Base-by-base conservation (phyloP, 306 rosid genomes). In the Inga oerstediana region DNA sequence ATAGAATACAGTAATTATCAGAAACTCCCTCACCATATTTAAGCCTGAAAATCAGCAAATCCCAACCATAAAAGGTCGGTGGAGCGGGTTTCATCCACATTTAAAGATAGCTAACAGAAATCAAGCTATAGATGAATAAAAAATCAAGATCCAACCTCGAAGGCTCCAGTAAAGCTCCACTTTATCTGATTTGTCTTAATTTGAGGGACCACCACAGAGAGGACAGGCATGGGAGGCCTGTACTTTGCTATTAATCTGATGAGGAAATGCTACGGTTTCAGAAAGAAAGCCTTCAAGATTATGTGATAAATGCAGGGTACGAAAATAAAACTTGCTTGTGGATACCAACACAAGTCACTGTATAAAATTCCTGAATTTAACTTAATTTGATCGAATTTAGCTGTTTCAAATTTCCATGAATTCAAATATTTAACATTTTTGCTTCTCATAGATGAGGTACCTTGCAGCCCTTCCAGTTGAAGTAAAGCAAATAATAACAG, bases 401-500 rank as follows among this genome's bases (percentile, higher is more conserved):
- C 66, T 4, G 41, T 34, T 71, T 80, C 70, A 74, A 39, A 67
- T 77, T 80, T 69, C 52, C 19, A 69, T 35, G 19, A 80, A 39
- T 59, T 59, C 58, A 74, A 83, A 35, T 49, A 61, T 20, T 35
- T 35, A 68, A 75, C 65, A 56, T 43, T 51, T 54, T 19, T 77
- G 66, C 66, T 58, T 48, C 24, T 65, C 48, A 4, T 68, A 48
- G 32, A 81, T 58, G 70, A 59, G 35, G 45, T 86, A 96, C 99
- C 99, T 94, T 49, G 99, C 98, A 81, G 99, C 99, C 86, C 97
- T 89, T 90, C 99, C 99, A 49, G 99, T 91, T 81, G 99, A 92
- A 84, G 99, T 97, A 83, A 97, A 94, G 87, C 99, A 97, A 84
- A 97, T 97, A 62, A 97, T 92, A 73, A 88, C 87, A 39, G 98